A percentile compares a stretch with the other conserved stretches of the same genome.
phyloP scores from a whole-genome alignment of 2,329 filamentous ascomycete genomes.

The Podosphaera aphanis region DNA sequence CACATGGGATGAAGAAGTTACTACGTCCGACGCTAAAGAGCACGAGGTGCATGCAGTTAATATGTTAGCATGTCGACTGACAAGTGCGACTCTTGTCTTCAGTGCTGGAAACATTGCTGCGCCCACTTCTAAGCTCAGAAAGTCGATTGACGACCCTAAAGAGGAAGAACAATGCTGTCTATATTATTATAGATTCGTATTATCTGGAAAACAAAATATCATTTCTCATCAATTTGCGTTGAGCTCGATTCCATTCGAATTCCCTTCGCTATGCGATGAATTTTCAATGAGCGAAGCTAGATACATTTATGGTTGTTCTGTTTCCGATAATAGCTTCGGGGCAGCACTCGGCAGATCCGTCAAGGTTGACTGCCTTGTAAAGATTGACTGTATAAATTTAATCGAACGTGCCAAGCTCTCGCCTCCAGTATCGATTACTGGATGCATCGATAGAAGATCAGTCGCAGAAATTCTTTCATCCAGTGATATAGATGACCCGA shows the following conservation, averaged over 20 bases:
- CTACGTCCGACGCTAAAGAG: constrained; percentile 3
- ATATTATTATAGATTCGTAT: constrained; percentile 42
- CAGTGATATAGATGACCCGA: constrained; percentile 25
- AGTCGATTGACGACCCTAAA: constrained; percentile 6
- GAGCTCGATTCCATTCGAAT: constrained; percentile 42
- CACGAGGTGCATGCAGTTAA: constrained; percentile 25
- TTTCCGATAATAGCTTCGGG: constrained; percentile 30
- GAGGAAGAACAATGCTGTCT: constrained; percentile 45
- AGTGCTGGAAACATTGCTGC: constrained; percentile 36
- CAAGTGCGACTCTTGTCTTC: constrained; percentile 40
- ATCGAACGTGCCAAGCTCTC: constrained; percentile 27
- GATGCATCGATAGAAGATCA: constrained; percentile 35
- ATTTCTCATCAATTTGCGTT: constrained; percentile 42
- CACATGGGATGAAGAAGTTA: constrained; percentile 32
- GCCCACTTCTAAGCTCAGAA: constrained; percentile 20
- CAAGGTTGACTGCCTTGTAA: constrained; percentile 42
- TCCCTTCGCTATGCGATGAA: constrained; percentile 33
- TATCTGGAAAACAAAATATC: constrained; percentile 15
- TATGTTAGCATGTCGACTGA: constrained; percentile 42
- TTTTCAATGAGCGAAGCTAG: constrained; percentile 31
- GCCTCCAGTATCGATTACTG: constrained; percentile 26
- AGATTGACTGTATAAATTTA: constrained; percentile 30
- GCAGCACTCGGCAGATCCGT: constrained; percentile 37
- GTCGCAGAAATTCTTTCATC: constrained; percentile 27
- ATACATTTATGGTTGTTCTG: constrained; percentile 46